phyloP scores from a whole-genome alignment of 345 rosid genomes.

The Eutrema yunnanense region DNA sequence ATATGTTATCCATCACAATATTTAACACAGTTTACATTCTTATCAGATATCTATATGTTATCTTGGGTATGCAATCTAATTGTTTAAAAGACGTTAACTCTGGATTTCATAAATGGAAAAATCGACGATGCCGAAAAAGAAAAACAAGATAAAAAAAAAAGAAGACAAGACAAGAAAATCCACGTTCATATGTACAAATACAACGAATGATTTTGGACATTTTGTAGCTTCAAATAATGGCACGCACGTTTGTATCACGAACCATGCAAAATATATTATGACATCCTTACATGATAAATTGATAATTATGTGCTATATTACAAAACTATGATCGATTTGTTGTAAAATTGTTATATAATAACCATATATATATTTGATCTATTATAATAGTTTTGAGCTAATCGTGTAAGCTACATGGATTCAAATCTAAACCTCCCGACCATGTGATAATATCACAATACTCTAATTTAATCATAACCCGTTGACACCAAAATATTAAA shows the following conservation, averaged over 20 bases:
- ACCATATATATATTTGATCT: too few relatives aligned
- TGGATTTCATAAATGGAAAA: too few relatives aligned
- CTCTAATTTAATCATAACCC: not conserved
- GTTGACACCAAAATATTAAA: not conserved
- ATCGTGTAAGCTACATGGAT: conserved; percentile 18
- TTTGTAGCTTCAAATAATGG: not conserved
- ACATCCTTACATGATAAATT: too few relatives aligned
- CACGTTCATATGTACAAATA: not conserved
- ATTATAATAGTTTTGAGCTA: not conserved
- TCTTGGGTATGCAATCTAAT: too few relatives aligned
- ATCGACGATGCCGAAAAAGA: too few relatives aligned
- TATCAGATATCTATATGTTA: too few relatives aligned
- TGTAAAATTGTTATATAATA: not conserved
- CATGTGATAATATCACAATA: not conserved
- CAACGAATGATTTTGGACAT: not conserved
- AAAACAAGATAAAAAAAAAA: too few relatives aligned
- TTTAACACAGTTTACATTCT: too few relatives aligned
- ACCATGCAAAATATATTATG: not conserved
- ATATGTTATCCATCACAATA: too few relatives aligned
- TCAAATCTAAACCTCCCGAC: conserved; percentile 3
- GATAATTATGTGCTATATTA: conserved; percentile 3
- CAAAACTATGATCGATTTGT: not conserved
- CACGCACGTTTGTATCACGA: conserved; percentile 5
- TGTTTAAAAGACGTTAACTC: too few relatives aligned
- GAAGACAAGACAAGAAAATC: too few relatives aligned